Evolutionary conservation across 805 yeast genomes (phyloP), one percentile per base, ranked within the genome.

Genomic region (Candida coleopterorum): DNA sequence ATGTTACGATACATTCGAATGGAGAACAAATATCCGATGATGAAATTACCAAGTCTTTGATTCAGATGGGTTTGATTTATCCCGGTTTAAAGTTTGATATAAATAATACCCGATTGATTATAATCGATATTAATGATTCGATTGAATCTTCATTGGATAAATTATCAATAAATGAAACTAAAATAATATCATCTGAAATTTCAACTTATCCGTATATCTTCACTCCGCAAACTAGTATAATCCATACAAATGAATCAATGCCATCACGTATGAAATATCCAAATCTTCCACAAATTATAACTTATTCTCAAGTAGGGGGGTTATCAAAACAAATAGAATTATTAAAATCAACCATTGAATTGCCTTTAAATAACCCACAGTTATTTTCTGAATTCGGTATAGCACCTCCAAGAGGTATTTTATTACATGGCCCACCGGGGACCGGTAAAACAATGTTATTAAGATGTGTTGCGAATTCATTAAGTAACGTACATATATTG

Each of bases 341-440:
- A 3, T 60, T 93, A 16, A 70, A 78, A 36, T 70, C 82, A 6
- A 77, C 89, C 0, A 77, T 89, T 7, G 84, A 84, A 37, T 66
- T 90, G 2, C 97, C 99, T 0, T 67, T 93, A 18, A 77, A 80
- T 41, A 77, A 77, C 39, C 95, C 97, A 0, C 70, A 73, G 5
- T 59, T 87, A 22, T 90, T 89, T 49, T 70, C 80, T 6, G 78
- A 84, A 37, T 93, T 90, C 63, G 88, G 90, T n/a, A 81, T 88
- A 14, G 72, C 81, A 7, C 97, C 98, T 7, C 96, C 96, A 10
- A 69, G 96, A 39, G 98, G 98, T 24, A 78, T 90, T n/a, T 62
- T 90, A 11, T 60, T 90, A 9, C 95, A 90, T 61, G 98, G 98
- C 0, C 95, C 97, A 3, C 93, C 97, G 2, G 98, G 98, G 3